Evolutionary conservation across 2,329 filamentous ascomycete genomes (phyloP), one percentile per base, ranked within the genome.

Genomic region (Verticillium isaacii): DNA sequence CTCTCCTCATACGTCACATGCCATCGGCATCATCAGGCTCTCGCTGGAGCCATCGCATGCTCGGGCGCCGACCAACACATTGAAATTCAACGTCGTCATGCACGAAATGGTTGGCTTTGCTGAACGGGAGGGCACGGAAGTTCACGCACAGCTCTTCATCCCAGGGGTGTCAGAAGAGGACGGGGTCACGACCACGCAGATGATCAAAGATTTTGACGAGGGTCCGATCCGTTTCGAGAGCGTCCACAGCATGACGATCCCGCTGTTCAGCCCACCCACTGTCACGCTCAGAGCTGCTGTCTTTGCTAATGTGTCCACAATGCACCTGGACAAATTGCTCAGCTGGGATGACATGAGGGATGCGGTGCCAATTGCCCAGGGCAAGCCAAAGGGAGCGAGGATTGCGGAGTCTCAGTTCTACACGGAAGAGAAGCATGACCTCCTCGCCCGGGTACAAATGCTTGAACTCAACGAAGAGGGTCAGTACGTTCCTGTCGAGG

Each of bases 311-410:
- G 92, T 97, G 39, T 95, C 92, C 1, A 80, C 89, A 0, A 97
- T 97, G 89, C 95, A 99, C 76, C 84, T 99, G 25, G 95, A 99
- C 75, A 98, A 97, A 78, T 83, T 99, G 58, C 85, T 97, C 14
- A 99, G 95, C 77, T 99, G 95, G 95, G 95, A 99, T 72, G 95
- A 98, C 70, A 97, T 99, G 89, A 88, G 94, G 62, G 94, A 99
- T 74, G 84, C 85, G 19, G 81, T 88, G 58, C 82, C 84, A 2
- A 83, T 85, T 65, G 83, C 85, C 19, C 82, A 84, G 61, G 79
- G 80, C 52, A 85, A 83, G 64, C 83, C 80, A 52, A 83, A 90
- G 29, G 64, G 64, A 23, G 63, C 64, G 15, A 85, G 95, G 12
- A 88, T 99, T 66, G 89, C 92, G 14, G 95, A 99, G 74, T 90